Evolutionary conservation across 768 basidiomycete genomes (phyloP).

Genomic region (Mycena maculata): DNA sequence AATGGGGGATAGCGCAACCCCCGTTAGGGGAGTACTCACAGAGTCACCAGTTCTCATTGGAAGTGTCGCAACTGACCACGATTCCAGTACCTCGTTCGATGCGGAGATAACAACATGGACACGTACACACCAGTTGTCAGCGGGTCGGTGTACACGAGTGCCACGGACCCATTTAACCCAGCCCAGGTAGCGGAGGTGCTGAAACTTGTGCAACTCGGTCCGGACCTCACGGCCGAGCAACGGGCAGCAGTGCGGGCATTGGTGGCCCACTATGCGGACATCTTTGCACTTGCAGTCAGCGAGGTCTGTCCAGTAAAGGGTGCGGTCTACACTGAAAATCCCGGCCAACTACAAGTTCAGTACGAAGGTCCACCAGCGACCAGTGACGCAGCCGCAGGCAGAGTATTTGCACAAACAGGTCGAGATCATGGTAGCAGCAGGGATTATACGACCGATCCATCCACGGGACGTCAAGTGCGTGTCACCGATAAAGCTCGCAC

Average conservation of each 20-base stretch:
- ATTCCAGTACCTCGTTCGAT: background rate
- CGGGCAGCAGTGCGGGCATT: conserved; percentile 35
- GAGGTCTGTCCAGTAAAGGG: conserved; percentile 50
- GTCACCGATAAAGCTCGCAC: conserved; percentile 47
- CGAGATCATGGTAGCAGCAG: conserved; percentile 48
- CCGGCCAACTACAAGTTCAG: conserved; percentile 42
- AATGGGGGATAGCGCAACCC: too few species aligned
- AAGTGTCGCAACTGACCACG: background rate
- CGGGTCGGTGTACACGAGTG: conserved; percentile 34
- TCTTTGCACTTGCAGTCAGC: conserved; percentile 51
- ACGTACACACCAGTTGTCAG: background rate
- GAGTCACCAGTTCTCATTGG: background rate
- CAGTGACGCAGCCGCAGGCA: conserved; percentile 46
- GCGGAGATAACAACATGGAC: conserved; percentile 1
- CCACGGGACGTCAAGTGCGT: conserved; percentile 50
- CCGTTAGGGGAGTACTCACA: too few species aligned
- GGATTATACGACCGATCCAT: conserved; percentile 44
- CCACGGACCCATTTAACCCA: conserved; percentile 40
- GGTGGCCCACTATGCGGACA: conserved; percentile 48
- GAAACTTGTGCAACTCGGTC: conserved; percentile 40
- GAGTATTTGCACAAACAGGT: conserved; percentile 45
- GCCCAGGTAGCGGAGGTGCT: conserved; percentile 37
- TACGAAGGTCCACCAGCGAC: conserved; percentile 46
- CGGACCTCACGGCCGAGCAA: conserved; percentile 44
- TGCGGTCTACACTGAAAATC: conserved; percentile 49